Conservation (phyloP, 768 basidiomycete species). For the Clathrus columnatus region DNA sequence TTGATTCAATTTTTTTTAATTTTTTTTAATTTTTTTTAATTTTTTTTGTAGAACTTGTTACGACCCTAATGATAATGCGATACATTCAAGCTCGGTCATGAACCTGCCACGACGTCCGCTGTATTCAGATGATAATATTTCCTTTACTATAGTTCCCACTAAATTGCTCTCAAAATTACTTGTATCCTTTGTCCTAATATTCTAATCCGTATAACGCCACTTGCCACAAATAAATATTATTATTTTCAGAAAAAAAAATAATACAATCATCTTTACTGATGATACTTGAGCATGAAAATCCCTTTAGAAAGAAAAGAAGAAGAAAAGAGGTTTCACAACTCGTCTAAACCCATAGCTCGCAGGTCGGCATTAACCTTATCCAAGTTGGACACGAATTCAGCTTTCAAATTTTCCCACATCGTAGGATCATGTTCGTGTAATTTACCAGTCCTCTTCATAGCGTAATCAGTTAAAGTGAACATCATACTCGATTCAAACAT, state of each 20-base stretch:
- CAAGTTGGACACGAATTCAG: slow-evolving; percentile 49
- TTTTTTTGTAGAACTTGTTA: slow-evolving; percentile 1
- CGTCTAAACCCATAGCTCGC: slow-evolving; percentile 32
- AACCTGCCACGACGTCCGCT: neutral
- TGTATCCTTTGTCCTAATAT: too few species aligned
- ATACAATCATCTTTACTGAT: too few species aligned
- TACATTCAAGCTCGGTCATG: neutral
- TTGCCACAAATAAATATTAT: too few species aligned
- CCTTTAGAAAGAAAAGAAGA: neutral
- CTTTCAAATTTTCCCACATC: slow-evolving; percentile 58
- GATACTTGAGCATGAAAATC: neutral
- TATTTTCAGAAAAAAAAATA: too few species aligned
- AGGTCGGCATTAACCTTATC: slow-evolving; percentile 46
- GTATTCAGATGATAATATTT: neutral
- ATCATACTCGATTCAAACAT: slow-evolving; percentile 61
- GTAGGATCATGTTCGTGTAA: slow-evolving; percentile 54
- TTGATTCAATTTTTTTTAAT: neutral
- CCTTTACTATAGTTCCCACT: too few species aligned
- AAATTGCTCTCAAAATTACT: too few species aligned
- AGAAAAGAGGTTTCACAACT: slow-evolving; percentile 11
- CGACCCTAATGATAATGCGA: slow-evolving; percentile 8
- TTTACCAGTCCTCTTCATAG: slow-evolving; percentile 49
- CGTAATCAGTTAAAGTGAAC: slow-evolving; percentile 56
- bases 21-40: neutral
- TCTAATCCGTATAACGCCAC: too few species aligned